phyloP scores from a whole-genome alignment of 768 basidiomycete genomes.

The Russula ochroleuca region DNA sequence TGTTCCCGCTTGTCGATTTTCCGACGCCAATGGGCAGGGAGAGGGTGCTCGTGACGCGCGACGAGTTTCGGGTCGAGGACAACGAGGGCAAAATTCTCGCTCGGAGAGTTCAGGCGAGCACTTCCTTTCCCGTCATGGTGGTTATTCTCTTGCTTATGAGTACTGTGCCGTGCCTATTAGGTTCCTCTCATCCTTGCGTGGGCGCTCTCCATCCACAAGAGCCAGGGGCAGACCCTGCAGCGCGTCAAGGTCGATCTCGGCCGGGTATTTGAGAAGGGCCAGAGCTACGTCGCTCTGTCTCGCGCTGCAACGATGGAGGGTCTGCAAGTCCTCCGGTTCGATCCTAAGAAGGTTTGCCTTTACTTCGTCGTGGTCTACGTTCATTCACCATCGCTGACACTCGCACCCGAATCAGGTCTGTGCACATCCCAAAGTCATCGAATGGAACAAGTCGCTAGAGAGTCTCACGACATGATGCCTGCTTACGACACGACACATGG shows the following conservation, averaged over 20 bases:
- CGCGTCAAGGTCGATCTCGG: constrained; percentile 61
- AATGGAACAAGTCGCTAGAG: constrained; percentile 40
- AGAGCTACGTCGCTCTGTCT: constrained; percentile 49
- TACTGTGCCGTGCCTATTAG: constrained; percentile 35
- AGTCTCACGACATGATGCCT: constrained; percentile 3
- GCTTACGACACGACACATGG: neutral
- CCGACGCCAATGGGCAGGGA: constrained; percentile 42
- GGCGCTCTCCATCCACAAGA: constrained; percentile 78
- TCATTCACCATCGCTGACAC: neutral
- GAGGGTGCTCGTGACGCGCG: constrained; percentile 46
- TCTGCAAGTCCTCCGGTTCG: constrained; percentile 50
- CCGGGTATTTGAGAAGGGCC: constrained; percentile 60
- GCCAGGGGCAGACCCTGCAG: constrained; percentile 69
- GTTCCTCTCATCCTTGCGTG: constrained; percentile 71
- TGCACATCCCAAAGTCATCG: constrained; percentile 43
- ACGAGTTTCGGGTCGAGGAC: constrained; percentile 52
- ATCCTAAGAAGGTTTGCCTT: constrained; percentile 44
- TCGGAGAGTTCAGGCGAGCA: constrained; percentile 41
- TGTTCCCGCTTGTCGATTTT: constrained; percentile 47
- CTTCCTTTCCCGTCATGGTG: neutral
- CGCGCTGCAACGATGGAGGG: constrained; percentile 52
- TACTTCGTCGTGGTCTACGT: neutral
- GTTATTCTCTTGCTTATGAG: neutral
- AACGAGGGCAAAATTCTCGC: constrained; percentile 48
- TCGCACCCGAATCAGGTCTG: constrained; percentile 34